phyloP scores from a whole-genome alignment of 2,329 filamentous ascomycete species.

The Pseudocercospora eumusae region DNA sequence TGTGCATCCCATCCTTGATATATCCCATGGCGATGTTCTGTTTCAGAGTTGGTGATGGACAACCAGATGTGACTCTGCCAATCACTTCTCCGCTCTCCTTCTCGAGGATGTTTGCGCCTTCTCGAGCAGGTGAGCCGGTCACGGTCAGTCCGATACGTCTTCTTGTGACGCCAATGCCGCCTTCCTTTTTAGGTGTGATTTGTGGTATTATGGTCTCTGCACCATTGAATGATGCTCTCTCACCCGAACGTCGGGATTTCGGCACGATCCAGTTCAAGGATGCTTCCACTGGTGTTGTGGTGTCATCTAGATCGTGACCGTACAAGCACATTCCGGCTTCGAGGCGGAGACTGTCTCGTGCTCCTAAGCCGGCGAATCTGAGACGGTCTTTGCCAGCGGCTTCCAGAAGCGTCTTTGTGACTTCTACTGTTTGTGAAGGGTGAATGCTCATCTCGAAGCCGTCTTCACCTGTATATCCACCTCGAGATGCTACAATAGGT shows the following conservation, averaged over 20 bases:
- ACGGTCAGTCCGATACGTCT: slow-evolving; percentile 80
- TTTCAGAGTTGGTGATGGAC: slow-evolving; percentile 80
- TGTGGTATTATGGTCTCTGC: slow-evolving; percentile 75
- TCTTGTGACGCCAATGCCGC: slow-evolving; percentile 60
- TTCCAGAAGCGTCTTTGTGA: slow-evolving; percentile 70
- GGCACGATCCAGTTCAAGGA: slow-evolving; percentile 79
- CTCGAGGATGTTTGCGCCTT: slow-evolving; percentile 77
- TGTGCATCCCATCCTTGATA: slow-evolving; percentile 76
- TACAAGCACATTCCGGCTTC: slow-evolving; percentile 99
- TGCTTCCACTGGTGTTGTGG: slow-evolving; percentile 67
- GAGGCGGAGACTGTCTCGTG: slow-evolving; percentile 85
- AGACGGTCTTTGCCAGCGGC: slow-evolving; percentile 62
- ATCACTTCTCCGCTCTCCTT: slow-evolving; percentile 62
- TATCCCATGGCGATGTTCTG: slow-evolving; percentile 98
- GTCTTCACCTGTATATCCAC: slow-evolving; percentile 96
- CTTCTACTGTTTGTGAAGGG: slow-evolving; percentile 61
- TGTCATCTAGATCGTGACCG: slow-evolving; percentile 91
- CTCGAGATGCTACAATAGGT: slow-evolving; percentile 74
- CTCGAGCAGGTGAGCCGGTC: slow-evolving; percentile 83
- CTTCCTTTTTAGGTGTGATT: slow-evolving; percentile 53
- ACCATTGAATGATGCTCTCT: slow-evolving; percentile 75
- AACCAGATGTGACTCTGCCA: slow-evolving; percentile 83
- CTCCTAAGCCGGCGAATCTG: slow-evolving; percentile 82
- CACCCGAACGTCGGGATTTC: slow-evolving; percentile 66
- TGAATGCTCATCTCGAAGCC: slow-evolving; percentile 94